These are phyloP conservation scores for Salix dunnii DNA, from an alignment of 345 rosid genomes.

Conservation along the genomic window DNA sequence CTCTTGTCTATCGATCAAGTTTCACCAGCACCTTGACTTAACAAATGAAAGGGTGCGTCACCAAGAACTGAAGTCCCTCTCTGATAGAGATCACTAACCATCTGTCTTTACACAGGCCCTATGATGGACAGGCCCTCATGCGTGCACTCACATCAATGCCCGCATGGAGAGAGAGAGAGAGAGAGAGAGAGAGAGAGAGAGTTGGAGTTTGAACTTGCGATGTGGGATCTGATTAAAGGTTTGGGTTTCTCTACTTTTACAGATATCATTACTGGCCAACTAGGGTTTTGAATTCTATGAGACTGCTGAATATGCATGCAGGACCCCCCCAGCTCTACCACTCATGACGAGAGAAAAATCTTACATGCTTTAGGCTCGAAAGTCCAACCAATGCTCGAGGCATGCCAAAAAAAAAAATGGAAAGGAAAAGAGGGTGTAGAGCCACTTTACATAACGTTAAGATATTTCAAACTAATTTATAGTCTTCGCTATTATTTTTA, in stretches of 20 bases:
- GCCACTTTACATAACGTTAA: background rate
- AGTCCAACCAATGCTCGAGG: background rate
- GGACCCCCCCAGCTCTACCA: background rate
- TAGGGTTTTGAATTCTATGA: slow-evolving; percentile 1
- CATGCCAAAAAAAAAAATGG: background rate
- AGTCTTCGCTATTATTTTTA: too few relatives aligned
- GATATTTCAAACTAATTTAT: too few relatives aligned
- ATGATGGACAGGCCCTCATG: background rate
- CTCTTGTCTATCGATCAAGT: too few relatives aligned
- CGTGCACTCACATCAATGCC: slow-evolving; percentile 6
- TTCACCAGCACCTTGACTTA: too few relatives aligned
- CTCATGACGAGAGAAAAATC: background rate
- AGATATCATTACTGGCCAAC: background rate
- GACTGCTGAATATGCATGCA: background rate
- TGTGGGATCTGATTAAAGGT: background rate
- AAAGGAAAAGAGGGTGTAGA: background rate
- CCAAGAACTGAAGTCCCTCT: background rate
- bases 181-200: background rate
- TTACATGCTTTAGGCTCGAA: background rate
- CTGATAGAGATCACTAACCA: too few relatives aligned
- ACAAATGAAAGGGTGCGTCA: too few relatives aligned
- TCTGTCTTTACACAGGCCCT: too few relatives aligned
- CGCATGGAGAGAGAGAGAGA: slow-evolving; percentile 1
- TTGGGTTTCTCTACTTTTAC: background rate
- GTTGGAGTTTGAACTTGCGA: background rate